Conservation (phyloP, 306 rosid genomes). For the Purshia tridentata region DNA sequence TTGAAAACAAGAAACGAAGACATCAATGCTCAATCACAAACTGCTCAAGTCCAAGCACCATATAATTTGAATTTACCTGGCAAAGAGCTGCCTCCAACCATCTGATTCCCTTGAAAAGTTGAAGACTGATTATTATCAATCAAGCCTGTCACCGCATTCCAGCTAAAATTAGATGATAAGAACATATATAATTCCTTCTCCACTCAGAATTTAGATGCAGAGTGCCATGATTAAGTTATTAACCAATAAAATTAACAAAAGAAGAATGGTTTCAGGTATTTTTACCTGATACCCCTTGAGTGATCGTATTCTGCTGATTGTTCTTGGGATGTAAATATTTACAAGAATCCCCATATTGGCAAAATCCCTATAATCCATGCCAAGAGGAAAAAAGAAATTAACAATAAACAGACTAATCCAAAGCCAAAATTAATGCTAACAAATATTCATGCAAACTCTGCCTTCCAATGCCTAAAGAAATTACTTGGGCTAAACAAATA, state of each 20-base stretch:
- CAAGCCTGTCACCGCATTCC: conserved; percentile 22
- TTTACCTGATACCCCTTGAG: conserved; percentile 37
- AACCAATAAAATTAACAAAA: neutral
- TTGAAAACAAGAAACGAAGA: neutral
- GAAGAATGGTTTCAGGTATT: neutral
- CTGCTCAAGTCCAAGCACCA: conserved; percentile 4
- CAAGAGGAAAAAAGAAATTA: neutral
- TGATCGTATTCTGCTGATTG: conserved; percentile 27
- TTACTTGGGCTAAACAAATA: neutral
- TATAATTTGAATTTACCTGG: conserved; percentile 35
- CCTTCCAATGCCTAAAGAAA: neutral
- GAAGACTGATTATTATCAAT: conserved; percentile 30
- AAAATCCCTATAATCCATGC: conserved; percentile 42
- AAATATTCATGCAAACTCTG: neutral
- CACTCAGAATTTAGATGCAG: neutral
- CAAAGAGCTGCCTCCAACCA: conserved; percentile 24
- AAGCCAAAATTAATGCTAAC: neutral
- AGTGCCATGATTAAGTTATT: neutral
- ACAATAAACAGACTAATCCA: conserved; percentile 11
- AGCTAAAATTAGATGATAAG: neutral
- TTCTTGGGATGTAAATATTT: conserved; percentile 65
- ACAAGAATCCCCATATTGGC: conserved; percentile 75
- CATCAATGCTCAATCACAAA: neutral
- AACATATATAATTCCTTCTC: neutral
- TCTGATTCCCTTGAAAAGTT: conserved; percentile 27